phyloP scores from a whole-genome alignment of 805 yeast genomes.

The Ogataea trehalophila region DNA sequence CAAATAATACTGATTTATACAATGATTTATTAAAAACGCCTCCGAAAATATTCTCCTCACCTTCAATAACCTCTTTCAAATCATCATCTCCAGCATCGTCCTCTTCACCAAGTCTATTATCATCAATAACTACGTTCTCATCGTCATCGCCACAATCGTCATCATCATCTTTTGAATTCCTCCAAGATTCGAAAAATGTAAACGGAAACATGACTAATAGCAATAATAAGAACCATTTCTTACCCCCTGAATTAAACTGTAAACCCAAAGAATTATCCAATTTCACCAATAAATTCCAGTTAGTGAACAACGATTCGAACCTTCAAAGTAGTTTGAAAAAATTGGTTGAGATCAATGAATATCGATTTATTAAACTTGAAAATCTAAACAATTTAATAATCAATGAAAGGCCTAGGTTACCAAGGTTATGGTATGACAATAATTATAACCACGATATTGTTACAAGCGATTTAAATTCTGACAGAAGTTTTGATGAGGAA shows the following conservation, averaged over 20 bases:
- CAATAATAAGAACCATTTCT: constrained; percentile 7
- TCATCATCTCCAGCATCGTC: constrained; percentile 20
- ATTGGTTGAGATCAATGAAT: constrained; percentile 13
- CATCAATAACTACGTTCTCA: constrained; percentile 20
- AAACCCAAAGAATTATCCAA: constrained; percentile 20
- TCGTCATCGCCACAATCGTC: constrained; percentile 31
- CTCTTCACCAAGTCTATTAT: constrained; percentile 26
- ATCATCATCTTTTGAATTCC: constrained; percentile 19
- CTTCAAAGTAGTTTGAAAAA: constrained; percentile 11
- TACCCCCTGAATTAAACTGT: constrained; percentile 42
- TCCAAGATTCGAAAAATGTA: constrained; percentile 8
- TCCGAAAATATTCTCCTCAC: constrained; percentile 13
- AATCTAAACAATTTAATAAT: not conserved
- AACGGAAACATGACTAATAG: constrained; percentile 10
- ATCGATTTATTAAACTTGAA: constrained; percentile 8
- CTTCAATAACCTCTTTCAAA: constrained; percentile 18
- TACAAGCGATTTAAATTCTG: too few relatives aligned
- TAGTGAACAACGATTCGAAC: constrained; percentile 23
- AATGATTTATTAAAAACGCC: constrained; percentile 10
- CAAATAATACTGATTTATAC: not conserved
- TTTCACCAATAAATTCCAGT: constrained; percentile 22
- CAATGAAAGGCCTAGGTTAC: constrained; percentile 20
- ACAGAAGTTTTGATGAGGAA: too few relatives aligned
- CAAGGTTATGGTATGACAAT: constrained; percentile 7
- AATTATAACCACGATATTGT: not conserved